Percentiles rank a stretch among this genome's conserved stretches.
Conservation (phyloP, 352 stramenopile species). For the Phytophthora pseudosyringae region DNA sequence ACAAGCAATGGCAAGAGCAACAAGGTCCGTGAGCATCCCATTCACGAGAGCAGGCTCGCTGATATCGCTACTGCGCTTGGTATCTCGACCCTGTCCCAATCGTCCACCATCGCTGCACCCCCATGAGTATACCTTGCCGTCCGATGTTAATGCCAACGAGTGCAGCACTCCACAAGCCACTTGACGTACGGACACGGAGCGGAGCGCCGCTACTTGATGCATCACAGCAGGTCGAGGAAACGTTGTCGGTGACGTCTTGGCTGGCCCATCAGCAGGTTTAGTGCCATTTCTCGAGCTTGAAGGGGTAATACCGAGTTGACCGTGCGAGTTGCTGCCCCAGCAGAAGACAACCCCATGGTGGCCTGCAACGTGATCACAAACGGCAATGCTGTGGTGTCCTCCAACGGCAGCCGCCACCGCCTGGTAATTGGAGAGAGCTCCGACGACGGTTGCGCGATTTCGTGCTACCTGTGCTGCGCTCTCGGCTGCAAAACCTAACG, state of each 20-base stretch:
- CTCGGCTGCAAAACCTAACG: constrained; percentile 59
- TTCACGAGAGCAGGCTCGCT: constrained; percentile 42
- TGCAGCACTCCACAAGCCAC: constrained; percentile 93
- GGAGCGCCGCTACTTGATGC: constrained; percentile 61
- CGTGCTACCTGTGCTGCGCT: constrained; percentile 55
- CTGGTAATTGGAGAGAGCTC: constrained; percentile 63
- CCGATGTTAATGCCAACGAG: constrained; percentile 82
- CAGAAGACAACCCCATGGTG: constrained; percentile 71
- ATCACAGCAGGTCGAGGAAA: constrained; percentile 69
- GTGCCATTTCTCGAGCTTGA: constrained; percentile 4
- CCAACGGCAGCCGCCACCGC: constrained; percentile 63
- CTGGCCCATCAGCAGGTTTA: constrained; percentile 5
- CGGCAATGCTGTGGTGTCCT: constrained; percentile 65
- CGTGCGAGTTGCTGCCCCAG: constrained; percentile 82
- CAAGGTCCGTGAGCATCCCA: constrained; percentile 38
- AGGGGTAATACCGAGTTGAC: constrained; percentile 56
- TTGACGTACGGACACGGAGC: constrained; percentile 61
- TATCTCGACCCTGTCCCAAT: constrained; percentile 43
- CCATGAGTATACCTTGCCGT: constrained; percentile 94
- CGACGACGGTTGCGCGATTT: constrained; percentile 61
- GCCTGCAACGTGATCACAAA: constrained; percentile 72
- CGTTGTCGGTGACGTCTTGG: constrained; percentile 16
- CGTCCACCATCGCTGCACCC: constrained; percentile 91
- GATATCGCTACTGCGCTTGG: constrained; percentile 28
- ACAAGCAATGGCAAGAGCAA: constrained; percentile 67